A percentile compares a stretch with the other conserved stretches of the same genome.
These are phyloP conservation scores for Domatiomyces catenatus DNA, from an alignment of 2,329 filamentous ascomycete genomes.

Conservation along the genomic window DNA sequence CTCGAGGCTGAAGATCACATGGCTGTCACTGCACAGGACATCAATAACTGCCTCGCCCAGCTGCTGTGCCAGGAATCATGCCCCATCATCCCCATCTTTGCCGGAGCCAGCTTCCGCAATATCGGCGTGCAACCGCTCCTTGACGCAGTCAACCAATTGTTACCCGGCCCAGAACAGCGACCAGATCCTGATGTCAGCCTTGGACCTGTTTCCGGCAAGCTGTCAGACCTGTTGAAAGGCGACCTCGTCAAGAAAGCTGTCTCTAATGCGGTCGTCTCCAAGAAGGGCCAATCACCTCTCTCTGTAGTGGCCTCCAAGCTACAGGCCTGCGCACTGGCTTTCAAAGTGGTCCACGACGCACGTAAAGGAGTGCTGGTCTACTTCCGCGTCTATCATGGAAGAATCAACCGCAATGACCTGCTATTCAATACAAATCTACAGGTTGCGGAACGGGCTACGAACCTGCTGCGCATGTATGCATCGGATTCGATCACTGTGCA, in stretches of 20 bases:
- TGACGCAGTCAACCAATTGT: conserved; percentile 72
- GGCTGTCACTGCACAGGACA: conserved; percentile 47
- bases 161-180: conserved; percentile 68
- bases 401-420: conserved; percentile 54
- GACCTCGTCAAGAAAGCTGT: conserved; percentile 26
- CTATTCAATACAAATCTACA: conserved; percentile 81
- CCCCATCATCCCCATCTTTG: conserved; percentile 69
- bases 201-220: conserved; percentile 39
- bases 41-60: conserved; percentile 59
- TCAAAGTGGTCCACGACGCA: conserved; percentile 86
- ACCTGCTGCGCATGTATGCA: conserved; percentile 78
- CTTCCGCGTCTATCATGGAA: conserved; percentile 78
- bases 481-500: conserved; percentile 73
- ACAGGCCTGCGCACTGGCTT: conserved; percentile 54
- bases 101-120: conserved; percentile 82
- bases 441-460: conserved; percentile 62
- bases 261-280: conserved; percentile 27
- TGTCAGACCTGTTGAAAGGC: conserved; percentile 35
- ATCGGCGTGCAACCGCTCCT: conserved; percentile 86
- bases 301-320: conserved; percentile 44
- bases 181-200: conserved; percentile 65
- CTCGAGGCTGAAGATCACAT: conserved; percentile 60
- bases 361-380: conserved; percentile 80
- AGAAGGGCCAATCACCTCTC: conserved; percentile 23
- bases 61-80: conserved; percentile 55